Base-by-base conservation (phyloP, 1,284 basidiomycete genomes). In the Mrakiaceae sp. region DNA sequence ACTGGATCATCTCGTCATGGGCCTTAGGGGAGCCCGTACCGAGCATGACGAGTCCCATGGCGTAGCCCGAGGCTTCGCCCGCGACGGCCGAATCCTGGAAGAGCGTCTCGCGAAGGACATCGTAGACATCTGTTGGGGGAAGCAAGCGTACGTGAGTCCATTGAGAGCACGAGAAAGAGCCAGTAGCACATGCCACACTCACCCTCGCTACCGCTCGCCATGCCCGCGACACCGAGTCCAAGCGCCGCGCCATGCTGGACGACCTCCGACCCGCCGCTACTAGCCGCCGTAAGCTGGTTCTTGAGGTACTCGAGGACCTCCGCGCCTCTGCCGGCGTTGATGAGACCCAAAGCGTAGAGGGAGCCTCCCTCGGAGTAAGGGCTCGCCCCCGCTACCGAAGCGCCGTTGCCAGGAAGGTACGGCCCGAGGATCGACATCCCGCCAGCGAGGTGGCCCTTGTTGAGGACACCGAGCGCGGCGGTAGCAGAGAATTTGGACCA, bases 401-500 rank as follows among this genome's bases (percentile, higher is more conserved):
- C 84, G 16, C 84, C 87, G 64, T 78, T 80, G 67, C 84, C 81
- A 46, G 94, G 94, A 52, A 97, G 83, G 75, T 97, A 97, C 0
- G 94, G 94, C n/a, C 87, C 87, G 43, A 98, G 83, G 62, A 97
- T 89, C 61, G 85, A 85, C 83, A 88, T 87, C 61, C 91, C 92
- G 74, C 95, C 88, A 70, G 90, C 85, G 72, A 92, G 88, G 74
- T 92, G 93, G 55, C 94, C 94, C 70, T 94, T 93, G 79, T 97
- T 92, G 69, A 98, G 96, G 61, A 97, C 89, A 70, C 94, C 94
- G 40, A 98, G 84, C 7, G 88, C 91, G 40, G 93, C 92, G 6
- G 94, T 96, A 2, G 93, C 90, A 7, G 90, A 90, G 78, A 97
- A 98, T 73, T 97, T 98, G 54, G 90, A 90, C 94, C 94, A 98